A percentile compares a stretch with the other conserved stretches of the same genome.
These are phyloP conservation scores for Reticulascus tulasneorum DNA, from an alignment of 2,329 filamentous ascomycete species.

Conservation along the genomic window DNA sequence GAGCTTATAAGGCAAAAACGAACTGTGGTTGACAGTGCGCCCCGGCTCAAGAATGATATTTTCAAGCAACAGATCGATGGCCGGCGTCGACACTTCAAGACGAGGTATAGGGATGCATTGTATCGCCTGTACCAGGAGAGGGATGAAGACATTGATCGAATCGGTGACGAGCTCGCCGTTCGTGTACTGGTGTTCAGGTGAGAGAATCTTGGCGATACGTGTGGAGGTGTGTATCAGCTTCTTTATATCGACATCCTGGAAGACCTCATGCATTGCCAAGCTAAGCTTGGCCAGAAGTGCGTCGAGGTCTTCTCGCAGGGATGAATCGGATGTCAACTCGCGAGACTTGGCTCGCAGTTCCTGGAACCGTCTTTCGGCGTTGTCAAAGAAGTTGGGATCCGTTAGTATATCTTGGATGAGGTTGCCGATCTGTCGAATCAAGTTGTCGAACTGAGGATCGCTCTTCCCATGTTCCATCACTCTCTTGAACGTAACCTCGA, in stretches of 20 bases:
- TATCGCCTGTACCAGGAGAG: slow-evolving; percentile 69
- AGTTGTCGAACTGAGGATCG: slow-evolving; percentile 77
- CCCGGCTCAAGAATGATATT: slow-evolving; percentile 90
- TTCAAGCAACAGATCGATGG: slow-evolving; percentile 81
- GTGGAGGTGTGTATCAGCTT: slow-evolving; percentile 63
- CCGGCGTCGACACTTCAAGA: slow-evolving; percentile 79
- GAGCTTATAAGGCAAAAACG: slow-evolving; percentile 82
- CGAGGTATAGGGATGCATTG: slow-evolving; percentile 89
- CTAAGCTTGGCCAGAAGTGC: slow-evolving; percentile 66
- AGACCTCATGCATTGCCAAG: slow-evolving; percentile 62
- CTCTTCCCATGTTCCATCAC: slow-evolving; percentile 70
- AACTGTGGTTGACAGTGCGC: slow-evolving; percentile 75
- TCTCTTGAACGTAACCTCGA: slow-evolving; percentile 64
- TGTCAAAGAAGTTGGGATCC: slow-evolving; percentile 80
- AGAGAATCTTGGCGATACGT: slow-evolving; percentile 68
- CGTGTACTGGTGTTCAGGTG: slow-evolving; percentile 56
- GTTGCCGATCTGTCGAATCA: slow-evolving; percentile 69
- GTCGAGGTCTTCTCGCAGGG: slow-evolving; percentile 69
- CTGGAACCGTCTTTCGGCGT: slow-evolving; percentile 55
- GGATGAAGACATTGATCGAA: slow-evolving; percentile 74
- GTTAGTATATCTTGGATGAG: slow-evolving; percentile 77
- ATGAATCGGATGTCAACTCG: slow-evolving; percentile 63
- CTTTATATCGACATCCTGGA: slow-evolving; percentile 68
- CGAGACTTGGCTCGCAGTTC: slow-evolving; percentile 51
- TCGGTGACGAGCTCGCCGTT: slow-evolving; percentile 74